phyloP scores from a whole-genome alignment of 345 rosid genomes.

The Euphorbia tirucalli region DNA sequence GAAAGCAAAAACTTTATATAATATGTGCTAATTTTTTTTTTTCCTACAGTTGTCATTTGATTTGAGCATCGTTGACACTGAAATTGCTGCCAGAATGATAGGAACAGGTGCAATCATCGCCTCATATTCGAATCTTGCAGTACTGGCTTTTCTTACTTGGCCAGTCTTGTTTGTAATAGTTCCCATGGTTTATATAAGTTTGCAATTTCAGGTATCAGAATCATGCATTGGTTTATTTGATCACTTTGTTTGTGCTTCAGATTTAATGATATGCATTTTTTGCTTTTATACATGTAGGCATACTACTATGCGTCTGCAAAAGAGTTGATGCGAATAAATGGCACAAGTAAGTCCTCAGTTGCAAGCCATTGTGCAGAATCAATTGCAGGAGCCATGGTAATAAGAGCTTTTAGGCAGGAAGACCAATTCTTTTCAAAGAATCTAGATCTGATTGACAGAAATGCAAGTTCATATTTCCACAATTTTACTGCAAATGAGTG shows the following conservation, averaged over 20 bases:
- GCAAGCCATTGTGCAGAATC: constrained; percentile 31
- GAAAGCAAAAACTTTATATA: neutral
- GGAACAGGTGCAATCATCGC: constrained; percentile 39
- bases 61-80: constrained; percentile 41
- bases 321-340: constrained; percentile 35
- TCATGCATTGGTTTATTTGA: no score
- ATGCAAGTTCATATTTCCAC: constrained; percentile 27
- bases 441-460: constrained; percentile 24
- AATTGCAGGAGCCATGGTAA: constrained; percentile 28
- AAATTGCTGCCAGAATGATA: constrained; percentile 32
- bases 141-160: constrained; percentile 47
- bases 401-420: constrained; percentile 33
- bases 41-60: constrained; percentile 50
- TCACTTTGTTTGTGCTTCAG: no score
- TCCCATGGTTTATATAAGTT: constrained; percentile 43
- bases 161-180: constrained; percentile 45
- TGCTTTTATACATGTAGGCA: constrained; percentile 12
- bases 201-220: constrained; percentile 38
- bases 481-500: constrained; percentile 26
- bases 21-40: neutral
- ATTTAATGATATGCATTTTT: neutral
- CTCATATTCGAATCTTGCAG: constrained; percentile 31
- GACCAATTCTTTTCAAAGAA: constrained; percentile 19
- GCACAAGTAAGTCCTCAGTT: constrained; percentile 28
- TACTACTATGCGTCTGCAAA: constrained; percentile 26